Evolutionary conservation across 306 rosid species (phyloP), one percentile per base, ranked within the genome.

Genomic region (Luffa aegyptiaca): DNA sequence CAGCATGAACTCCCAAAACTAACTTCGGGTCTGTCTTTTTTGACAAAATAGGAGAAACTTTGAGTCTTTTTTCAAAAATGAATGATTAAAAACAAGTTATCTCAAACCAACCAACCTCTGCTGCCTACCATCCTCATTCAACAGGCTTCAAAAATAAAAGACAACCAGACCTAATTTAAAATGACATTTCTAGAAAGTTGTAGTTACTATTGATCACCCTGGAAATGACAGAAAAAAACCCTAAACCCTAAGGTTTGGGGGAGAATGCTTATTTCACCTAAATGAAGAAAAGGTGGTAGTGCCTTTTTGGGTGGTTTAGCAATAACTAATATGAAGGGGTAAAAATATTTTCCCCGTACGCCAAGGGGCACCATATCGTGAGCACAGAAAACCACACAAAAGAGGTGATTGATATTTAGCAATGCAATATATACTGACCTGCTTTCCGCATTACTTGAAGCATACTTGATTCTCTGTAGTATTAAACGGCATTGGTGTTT

Each of bases 401-500:
- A 64, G 45, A 70, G n/a, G 37, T 45, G 74, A 46, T 46, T 45
- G 74, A 46, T 35, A 44, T 21, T 80, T 7, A 62, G 21, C 11
- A 26, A n/a, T 77, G 73, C 76, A 80, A 80, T 81, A 58, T 48
- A 46, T 83, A 75, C 86, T 14, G 75, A 95, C 99, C 90, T 90
- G 83, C 77, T 88, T 53, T 95, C 98, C 79, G 88, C 83, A 90
- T 93, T 93, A 75, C 62, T 84, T 78, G 97, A 53, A 84, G 91
- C 85, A 87, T 93, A 95, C 86, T 95, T 93, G 83, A 95, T 87
- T 87, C 97, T 95, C 88, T 93, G 99, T 86, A 93, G 87, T 81
- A 95, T 95, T 82, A 95, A 80, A 76, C 98, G 97, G 59, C 91
- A 87, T 79, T 95, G 99, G 82, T 95, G 99, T 92, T 93, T 95